A percentile compares a stretch with the other conserved stretches of the same genome.
Conservation (phyloP, 2,329 filamentous ascomycete genomes). For the Colletotrichum aenigma region DNA sequence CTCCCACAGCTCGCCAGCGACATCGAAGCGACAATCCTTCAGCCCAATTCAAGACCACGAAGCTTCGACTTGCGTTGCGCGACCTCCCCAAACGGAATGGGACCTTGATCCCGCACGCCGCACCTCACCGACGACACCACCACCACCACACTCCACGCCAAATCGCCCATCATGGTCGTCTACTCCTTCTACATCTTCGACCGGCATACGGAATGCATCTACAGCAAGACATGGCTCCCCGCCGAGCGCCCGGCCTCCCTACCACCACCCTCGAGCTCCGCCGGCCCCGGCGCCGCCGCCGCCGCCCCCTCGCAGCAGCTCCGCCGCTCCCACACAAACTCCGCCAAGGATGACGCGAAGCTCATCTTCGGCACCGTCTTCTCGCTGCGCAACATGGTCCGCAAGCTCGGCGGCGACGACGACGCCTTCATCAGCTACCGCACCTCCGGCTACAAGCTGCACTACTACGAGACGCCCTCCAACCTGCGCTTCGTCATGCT, state of each 20-base stretch:
- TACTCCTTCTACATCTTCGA: constrained; percentile 99
- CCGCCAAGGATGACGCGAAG: constrained; percentile 83
- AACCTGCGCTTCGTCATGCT: constrained; percentile 97
- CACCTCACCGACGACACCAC: background rate
- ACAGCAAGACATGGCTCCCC: constrained; percentile 84
- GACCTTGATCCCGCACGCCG: background rate
- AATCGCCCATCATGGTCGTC: constrained; percentile 76
- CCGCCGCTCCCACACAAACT: constrained; percentile 11
- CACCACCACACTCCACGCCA: background rate
- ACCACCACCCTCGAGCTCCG: constrained; percentile 45
- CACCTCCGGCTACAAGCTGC: constrained; percentile 94
- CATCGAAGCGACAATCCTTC: background rate
- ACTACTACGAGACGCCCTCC: constrained; percentile 98
- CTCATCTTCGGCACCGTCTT: constrained; percentile 97
- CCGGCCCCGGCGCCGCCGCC: constrained; percentile 13
- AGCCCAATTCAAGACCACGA: background rate
- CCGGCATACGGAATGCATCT: constrained; percentile 98
- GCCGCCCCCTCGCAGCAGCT: constrained; percentile 9
- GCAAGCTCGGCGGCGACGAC: constrained; percentile 91
- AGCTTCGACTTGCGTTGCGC: background rate
- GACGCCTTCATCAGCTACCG: constrained; percentile 95
- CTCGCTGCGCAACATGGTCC: constrained; percentile 94
- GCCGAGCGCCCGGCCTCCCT: constrained; percentile 35
- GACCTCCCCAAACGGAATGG: background rate
- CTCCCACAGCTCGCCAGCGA: background rate